A percentile compares a stretch with the other conserved stretches of the same genome.
Evolutionary conservation across 495 filamentous ascomycete species (phyloP).

Genomic region (Trichoderma orchidacearum): DNA sequence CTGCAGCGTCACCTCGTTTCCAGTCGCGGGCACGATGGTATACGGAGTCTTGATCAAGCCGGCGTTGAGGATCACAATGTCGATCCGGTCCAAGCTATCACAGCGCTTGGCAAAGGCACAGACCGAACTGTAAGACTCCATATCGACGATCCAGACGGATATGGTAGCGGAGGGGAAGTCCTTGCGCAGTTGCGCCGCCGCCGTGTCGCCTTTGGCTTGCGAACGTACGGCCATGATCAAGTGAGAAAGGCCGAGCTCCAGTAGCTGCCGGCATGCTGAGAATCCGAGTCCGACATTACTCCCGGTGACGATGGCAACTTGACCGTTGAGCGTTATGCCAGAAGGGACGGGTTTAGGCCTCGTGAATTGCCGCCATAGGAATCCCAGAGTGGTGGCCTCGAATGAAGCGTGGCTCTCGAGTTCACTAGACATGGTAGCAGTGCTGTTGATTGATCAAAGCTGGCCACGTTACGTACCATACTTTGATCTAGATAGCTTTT

Average conservation of each 20-base stretch:
- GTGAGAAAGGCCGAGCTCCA: conserved; percentile 14
- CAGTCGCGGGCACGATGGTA: conserved; percentile 14
- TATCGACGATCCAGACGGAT: conserved; percentile 34
- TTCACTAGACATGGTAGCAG: neutral
- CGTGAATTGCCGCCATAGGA: conserved; percentile 5
- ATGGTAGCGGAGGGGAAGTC: conserved; percentile 20
- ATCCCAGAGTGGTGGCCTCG: neutral
- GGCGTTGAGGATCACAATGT: conserved; percentile 34
- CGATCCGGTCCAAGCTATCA: conserved; percentile 17
- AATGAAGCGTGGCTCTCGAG: neutral
- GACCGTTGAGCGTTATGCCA: conserved; percentile 4
- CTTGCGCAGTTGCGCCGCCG: conserved; percentile 16
- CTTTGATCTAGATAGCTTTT: too few species aligned
- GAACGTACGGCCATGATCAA: conserved; percentile 42
- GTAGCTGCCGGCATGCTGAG: conserved; percentile 22
- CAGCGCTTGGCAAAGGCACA: conserved; percentile 21
- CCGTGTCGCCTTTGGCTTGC: conserved; percentile 24
- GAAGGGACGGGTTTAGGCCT: neutral
- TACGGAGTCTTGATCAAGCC: conserved; percentile 18
- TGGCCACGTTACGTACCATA: too few species aligned
- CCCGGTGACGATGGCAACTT: conserved; percentile 35
- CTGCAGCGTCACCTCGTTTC: conserved; percentile 22
- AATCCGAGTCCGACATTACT: conserved; percentile 34
- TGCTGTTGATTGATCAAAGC: too few species aligned
- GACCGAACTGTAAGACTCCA: conserved; percentile 24